A percentile compares a stretch with the other conserved stretches of the same genome.
Evolutionary conservation across 2,329 filamentous ascomycete genomes (phyloP).

Genomic region (Alternaria brassicicola): DNA sequence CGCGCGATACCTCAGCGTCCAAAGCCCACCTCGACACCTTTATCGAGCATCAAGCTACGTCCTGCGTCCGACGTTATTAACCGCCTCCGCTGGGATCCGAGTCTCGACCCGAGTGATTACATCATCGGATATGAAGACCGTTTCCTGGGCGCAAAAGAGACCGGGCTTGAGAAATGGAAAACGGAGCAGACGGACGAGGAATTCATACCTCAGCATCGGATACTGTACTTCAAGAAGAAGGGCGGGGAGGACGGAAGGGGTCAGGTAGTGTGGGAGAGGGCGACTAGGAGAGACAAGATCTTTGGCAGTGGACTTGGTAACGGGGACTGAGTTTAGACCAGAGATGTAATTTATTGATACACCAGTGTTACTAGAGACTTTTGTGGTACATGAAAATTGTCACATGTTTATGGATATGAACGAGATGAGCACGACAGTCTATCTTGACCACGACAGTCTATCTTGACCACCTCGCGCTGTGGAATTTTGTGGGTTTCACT

Average conservation of each 20-base stretch:
- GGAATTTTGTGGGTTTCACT: neutral
- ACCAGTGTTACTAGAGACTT: neutral
- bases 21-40: slow-evolving; percentile 23
- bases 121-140: slow-evolving; percentile 62
- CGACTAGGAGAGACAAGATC: slow-evolving; percentile 54
- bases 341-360: neutral
- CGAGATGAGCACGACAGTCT: neutral
- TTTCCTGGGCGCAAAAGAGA: slow-evolving; percentile 58
- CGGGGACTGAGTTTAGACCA: slow-evolving; percentile 2
- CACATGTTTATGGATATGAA: neutral
- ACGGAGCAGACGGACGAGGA: slow-evolving; percentile 61
- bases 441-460: neutral
- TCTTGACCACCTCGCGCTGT: neutral
- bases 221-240: slow-evolving; percentile 57
- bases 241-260: slow-evolving; percentile 29
- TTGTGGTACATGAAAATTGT: neutral
- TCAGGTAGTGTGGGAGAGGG: slow-evolving; percentile 59
- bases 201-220: slow-evolving; percentile 62
- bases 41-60: slow-evolving; percentile 40
- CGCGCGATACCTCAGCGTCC: slow-evolving; percentile 27
- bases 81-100: slow-evolving; percentile 58
- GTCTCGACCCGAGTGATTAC: slow-evolving; percentile 53
- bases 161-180: slow-evolving; percentile 58
- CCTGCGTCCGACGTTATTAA: slow-evolving; percentile 55
- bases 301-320: slow-evolving; percentile 51